Percentiles rank a stretch among this genome's conserved stretches.
phyloP scores from a whole-genome alignment of 352 stramenopile genomes.

The Blastocystis sp. region DNA sequence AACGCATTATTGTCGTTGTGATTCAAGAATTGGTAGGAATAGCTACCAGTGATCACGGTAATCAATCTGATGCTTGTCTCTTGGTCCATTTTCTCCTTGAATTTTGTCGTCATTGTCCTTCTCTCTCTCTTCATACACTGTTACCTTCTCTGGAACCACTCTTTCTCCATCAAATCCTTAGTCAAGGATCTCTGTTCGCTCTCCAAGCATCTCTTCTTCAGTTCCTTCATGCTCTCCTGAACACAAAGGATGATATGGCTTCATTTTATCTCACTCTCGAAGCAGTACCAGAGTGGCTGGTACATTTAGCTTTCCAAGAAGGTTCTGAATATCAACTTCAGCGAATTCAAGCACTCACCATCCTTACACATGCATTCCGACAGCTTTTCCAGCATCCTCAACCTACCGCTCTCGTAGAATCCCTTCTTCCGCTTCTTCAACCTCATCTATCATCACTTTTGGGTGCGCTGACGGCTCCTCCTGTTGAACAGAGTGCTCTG shows the following conservation, averaged over 20 bases:
- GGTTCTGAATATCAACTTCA: too few species aligned
- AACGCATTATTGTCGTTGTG: too few species aligned
- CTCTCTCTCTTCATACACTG: not conserved
- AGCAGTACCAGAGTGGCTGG: not conserved
- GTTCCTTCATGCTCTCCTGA: not conserved
- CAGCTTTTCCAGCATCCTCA: not conserved
- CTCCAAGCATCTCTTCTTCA: not conserved
- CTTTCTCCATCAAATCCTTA: not conserved
- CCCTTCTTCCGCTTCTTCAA: not conserved
- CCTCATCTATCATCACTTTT: not conserved
- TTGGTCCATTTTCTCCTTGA: too few species aligned
- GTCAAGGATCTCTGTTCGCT: not conserved
- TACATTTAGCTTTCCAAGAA: too few species aligned
- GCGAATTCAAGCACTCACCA: too few species aligned
- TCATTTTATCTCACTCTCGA: not conserved
- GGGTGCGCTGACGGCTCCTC: too few species aligned
- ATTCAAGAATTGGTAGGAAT: too few species aligned
- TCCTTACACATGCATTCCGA: too few species aligned
- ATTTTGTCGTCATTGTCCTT: not conserved
- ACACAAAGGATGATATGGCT: not conserved
- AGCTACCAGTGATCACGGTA: too few species aligned
- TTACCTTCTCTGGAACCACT: not conserved
- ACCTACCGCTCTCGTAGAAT: not conserved
- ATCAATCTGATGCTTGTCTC: too few species aligned
- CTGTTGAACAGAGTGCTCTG: slow-evolving; percentile 5